Evolutionary conservation across 805 yeast species (phyloP).

Genomic region (Cyberlindnera xylosilytica): DNA sequence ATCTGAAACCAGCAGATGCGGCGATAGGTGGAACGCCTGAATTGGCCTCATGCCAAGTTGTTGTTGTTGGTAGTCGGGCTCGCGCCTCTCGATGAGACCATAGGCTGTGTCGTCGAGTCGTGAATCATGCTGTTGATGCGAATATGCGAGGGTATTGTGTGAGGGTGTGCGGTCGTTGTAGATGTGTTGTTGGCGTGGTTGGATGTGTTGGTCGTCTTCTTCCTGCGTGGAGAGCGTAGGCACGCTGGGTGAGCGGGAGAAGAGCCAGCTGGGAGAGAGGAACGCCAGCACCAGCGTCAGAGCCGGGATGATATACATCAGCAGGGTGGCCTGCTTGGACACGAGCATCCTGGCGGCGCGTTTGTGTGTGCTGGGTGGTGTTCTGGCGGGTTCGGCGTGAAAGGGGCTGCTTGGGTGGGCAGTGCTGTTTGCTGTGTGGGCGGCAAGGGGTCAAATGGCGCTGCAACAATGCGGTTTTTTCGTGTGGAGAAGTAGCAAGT

Average conservation of each 20-base stretch:
- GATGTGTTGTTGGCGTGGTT: slow-evolving; percentile 2
- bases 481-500: no score
- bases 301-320: slow-evolving; percentile 6
- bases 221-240: not conserved
- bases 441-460: no score
- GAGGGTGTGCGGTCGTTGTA: not conserved
- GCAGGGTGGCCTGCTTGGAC: not conserved
- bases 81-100: slow-evolving; percentile 3
- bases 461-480: no score
- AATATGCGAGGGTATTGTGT: not conserved
- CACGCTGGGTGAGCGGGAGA: not conserved
- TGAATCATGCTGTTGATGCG: not conserved
- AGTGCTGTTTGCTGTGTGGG: no score
- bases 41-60: slow-evolving; percentile 38
- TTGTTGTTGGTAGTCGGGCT: slow-evolving; percentile 7
- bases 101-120: slow-evolving; percentile 5
- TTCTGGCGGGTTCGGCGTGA: no score
- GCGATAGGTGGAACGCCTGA: slow-evolving; percentile 70
- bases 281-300: slow-evolving; percentile 10
- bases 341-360: not conserved
- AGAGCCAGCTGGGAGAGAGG: slow-evolving; percentile 12
- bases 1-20: slow-evolving; percentile 68
- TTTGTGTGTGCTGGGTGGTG: not conserved
- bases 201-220: not conserved
- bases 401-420: no score